A percentile compares a stretch with the other conserved stretches of the same genome.
Evolutionary conservation across 2,329 filamentous ascomycete species (phyloP).

Genomic region (Pseudogymnoascus sp.): DNA sequence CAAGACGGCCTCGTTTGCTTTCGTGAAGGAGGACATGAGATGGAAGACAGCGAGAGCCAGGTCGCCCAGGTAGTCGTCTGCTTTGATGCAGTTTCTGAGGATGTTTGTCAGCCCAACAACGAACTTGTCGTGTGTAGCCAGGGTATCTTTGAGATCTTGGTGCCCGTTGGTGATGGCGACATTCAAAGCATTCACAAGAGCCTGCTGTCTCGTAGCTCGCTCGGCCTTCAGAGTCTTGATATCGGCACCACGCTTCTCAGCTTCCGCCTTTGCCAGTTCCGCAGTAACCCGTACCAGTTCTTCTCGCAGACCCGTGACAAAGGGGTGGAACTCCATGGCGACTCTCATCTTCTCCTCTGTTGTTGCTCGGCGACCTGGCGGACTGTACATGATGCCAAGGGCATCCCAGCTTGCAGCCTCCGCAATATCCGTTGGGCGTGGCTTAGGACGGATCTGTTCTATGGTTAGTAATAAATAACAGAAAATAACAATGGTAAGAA

Average conservation of each 20-base stretch:
- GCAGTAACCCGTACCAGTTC: slow-evolving; percentile 22
- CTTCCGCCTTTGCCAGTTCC: slow-evolving; percentile 19
- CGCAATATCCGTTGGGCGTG: slow-evolving; percentile 34
- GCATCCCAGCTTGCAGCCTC: slow-evolving; percentile 47
- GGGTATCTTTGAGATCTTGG: slow-evolving; percentile 46
- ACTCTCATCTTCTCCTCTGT: slow-evolving; percentile 22
- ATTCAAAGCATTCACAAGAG: slow-evolving; percentile 44
- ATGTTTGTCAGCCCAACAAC: slow-evolving; percentile 46
- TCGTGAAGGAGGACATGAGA: slow-evolving; percentile 53
- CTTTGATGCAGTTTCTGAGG: slow-evolving; percentile 46
- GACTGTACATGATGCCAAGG: slow-evolving; percentile 43
- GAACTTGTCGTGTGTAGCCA: slow-evolving; percentile 50
- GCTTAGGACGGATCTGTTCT: slow-evolving; percentile 22
- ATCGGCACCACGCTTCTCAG: slow-evolving; percentile 18
- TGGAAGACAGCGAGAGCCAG: slow-evolving; percentile 49
- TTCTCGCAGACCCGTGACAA: slow-evolving; percentile 23
- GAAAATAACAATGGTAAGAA: background rate
- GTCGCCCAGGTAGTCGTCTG: slow-evolving; percentile 43
- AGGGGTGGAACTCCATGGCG: slow-evolving; percentile 26
- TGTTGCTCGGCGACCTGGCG: slow-evolving; percentile 24
- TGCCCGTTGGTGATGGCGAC: slow-evolving; percentile 48
- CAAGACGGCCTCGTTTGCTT: slow-evolving; percentile 48
- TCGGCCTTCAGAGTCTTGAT: slow-evolving; percentile 33
- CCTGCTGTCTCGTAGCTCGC: slow-evolving; percentile 38
- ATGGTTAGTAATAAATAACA: background rate